Evolutionary conservation across 2,329 filamentous ascomycete genomes (phyloP).

Genomic region (Coniella lustricola): DNA sequence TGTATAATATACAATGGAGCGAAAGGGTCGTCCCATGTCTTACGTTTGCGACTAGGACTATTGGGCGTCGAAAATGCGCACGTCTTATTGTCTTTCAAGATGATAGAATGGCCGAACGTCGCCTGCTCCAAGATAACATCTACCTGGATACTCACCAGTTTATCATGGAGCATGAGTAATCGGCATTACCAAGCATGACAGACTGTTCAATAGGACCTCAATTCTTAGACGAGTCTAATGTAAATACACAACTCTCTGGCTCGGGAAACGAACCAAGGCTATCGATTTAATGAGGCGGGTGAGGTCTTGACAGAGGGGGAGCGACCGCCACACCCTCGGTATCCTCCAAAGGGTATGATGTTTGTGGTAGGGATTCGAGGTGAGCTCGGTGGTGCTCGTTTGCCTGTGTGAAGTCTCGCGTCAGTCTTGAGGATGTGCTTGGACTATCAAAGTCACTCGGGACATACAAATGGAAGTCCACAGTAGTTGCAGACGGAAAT

Average conservation of each 20-base stretch:
- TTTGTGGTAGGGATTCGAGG: conserved; percentile 73
- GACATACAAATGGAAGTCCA: conserved; percentile 80
- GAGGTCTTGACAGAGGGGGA: conserved; percentile 13
- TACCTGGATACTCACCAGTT: too few species aligned
- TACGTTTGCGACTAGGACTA: too few species aligned
- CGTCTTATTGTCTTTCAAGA: too few species aligned
- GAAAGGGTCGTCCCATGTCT: too few species aligned
- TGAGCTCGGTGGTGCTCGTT: conserved; percentile 82
- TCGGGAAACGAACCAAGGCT: background rate
- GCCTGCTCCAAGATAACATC: too few species aligned
- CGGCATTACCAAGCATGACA: too few species aligned
- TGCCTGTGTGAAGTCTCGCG: conserved; percentile 49
- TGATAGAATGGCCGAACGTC: too few species aligned
- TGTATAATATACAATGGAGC: too few species aligned
- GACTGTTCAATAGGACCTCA: background rate
- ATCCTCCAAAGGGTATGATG: conserved; percentile 66
- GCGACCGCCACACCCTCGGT: conserved; percentile 27
- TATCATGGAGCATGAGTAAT: too few species aligned
- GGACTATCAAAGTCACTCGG: background rate
- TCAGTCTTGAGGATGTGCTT: background rate
- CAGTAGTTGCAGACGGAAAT: conserved; percentile 90
- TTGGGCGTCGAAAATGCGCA: too few species aligned
- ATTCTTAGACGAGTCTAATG: too few species aligned
- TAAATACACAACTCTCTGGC: too few species aligned
- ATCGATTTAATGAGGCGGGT: conserved; percentile 7